These are phyloP conservation scores for Geranomyces michiganensis DNA, from an alignment of 192 early-diverging fungal species.

Conservation along the genomic window DNA sequence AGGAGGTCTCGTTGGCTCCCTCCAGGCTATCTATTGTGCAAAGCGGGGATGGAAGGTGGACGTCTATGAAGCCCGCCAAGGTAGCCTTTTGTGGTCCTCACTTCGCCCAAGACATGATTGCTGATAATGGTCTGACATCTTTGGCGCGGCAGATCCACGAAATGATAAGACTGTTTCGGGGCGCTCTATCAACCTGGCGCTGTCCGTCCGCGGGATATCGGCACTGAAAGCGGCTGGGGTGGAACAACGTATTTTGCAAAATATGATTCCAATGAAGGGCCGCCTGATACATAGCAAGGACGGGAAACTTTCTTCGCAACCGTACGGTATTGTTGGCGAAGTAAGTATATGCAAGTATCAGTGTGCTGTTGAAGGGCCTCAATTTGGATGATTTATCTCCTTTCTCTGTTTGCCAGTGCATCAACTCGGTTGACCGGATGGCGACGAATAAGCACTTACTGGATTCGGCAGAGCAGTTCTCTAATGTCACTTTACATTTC, in stretches of 20 bases:
- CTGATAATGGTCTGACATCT: not conserved
- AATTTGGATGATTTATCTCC: not conserved
- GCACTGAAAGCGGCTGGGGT: conserved; percentile 75
- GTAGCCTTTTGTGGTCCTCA: conserved; percentile 35
- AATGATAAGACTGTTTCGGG: conserved; percentile 39
- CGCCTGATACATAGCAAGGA: conserved; percentile 85
- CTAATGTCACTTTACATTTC: conserved; percentile 78
- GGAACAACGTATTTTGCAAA: conserved; percentile 66
- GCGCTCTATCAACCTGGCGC: conserved; percentile 92
- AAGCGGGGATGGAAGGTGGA: conserved; percentile 87
- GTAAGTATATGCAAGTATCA: conserved; percentile 35
- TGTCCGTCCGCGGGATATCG: conserved; percentile 83
- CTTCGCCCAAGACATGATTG: not conserved
- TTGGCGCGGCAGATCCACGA: conserved; percentile 53
- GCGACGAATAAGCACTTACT: conserved; percentile 81
- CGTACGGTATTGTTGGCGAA: conserved; percentile 87
- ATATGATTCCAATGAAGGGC: conserved; percentile 87
- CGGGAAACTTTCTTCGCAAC: conserved; percentile 73
- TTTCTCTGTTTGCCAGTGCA: conserved; percentile 60
- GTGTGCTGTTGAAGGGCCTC: not conserved
- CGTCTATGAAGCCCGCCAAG: conserved; percentile 82
- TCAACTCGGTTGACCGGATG: conserved; percentile 91
- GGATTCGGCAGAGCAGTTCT: conserved; percentile 65
- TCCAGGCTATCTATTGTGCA: conserved; percentile 88
- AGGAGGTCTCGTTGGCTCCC: conserved; percentile 90